Base-by-base conservation (phyloP, 106 monocot genomes). In the Hemerocallis citrina region DNA sequence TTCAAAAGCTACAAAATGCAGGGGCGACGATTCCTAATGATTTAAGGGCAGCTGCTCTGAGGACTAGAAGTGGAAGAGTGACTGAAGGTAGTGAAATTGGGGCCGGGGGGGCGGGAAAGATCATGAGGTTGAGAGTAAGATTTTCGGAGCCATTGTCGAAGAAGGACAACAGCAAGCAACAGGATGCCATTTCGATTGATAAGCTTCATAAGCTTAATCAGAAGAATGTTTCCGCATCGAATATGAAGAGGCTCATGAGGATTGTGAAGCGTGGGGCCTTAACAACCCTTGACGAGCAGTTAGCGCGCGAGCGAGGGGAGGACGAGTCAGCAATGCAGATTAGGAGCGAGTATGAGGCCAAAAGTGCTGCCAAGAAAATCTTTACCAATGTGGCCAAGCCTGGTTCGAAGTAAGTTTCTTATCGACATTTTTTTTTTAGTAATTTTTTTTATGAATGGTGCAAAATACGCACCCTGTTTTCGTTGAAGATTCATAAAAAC, bases 191-290 rank as follows among this genome's bases (percentile, higher is more conserved):
- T 36, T 70, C 74, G 16, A 78, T 94, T 27, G 89, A 83, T 10
- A 66, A 78, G 52, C 62, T 89, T 6, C 82, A 83, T 34, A 77
- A 64, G 63, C 69, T 94, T 5, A 89, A 78, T 45, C 93, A 80
- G 61, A 80, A 82, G 73, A 94, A 94, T 58, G 67, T 94, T 8
- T 89, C 89, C 0, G 89, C 89, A 0, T 94, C 89, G 93, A 94
- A 72, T 52, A 94, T 94, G 93, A 94, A 89, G 71, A 75, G 77
- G 58, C 58, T 94, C 45, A 83, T 89, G 77, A 89, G 70, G 35
- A 78, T 94, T 1, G 80, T 89, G 3, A 68, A 85, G 64, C 54
- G 80, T 14, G 80, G 85, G 49, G 37, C 74, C 3, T 64, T 93
- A 41, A 66, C 77, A 3, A 93, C 89, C 1, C 74, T 89, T 22